Conservation (phyloP, 2,329 filamentous ascomycete species). For the Bipolaris victoriae region DNA sequence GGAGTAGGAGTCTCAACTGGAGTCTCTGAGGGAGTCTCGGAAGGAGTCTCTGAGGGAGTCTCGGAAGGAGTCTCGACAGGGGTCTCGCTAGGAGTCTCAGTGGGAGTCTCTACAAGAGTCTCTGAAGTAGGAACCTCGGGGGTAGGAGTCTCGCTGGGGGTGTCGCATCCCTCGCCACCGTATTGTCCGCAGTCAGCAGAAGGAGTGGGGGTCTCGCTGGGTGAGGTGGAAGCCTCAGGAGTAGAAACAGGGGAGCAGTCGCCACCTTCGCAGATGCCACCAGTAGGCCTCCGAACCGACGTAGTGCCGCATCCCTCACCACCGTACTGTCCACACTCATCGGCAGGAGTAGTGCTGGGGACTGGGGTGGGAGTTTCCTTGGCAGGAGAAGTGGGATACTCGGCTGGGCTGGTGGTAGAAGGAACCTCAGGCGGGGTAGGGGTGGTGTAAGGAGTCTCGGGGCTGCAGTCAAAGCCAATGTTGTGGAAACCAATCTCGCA, state of each 20-base stretch:
- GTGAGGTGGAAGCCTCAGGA: not conserved
- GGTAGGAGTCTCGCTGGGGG: slow-evolving; percentile 6
- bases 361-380: slow-evolving; percentile 14
- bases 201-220: not conserved
- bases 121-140: not conserved
- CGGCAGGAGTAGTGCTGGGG: slow-evolving; percentile 10
- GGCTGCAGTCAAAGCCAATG: slow-evolving; percentile 75
- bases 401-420: slow-evolving; percentile 15
- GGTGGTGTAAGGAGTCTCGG: slow-evolving; percentile 31
- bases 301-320: not conserved
- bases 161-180: not conserved
- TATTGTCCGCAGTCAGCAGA: not conserved
- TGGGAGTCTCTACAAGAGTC: no score
- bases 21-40: no score
- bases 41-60: no score
- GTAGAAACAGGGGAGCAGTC: not conserved
- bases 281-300: not conserved
- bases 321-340: slow-evolving; percentile 12
- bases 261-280: not conserved
- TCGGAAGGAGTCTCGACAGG: no score
- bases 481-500: slow-evolving; percentile 77
- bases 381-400: slow-evolving; percentile 17
- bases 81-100: no score
- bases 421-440: slow-evolving; percentile 24
- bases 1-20: no score